A percentile compares a stretch with the other conserved stretches of the same genome.
Evolutionary conservation across 805 yeast species (phyloP).

Genomic region (Kazachstania viticola): DNA sequence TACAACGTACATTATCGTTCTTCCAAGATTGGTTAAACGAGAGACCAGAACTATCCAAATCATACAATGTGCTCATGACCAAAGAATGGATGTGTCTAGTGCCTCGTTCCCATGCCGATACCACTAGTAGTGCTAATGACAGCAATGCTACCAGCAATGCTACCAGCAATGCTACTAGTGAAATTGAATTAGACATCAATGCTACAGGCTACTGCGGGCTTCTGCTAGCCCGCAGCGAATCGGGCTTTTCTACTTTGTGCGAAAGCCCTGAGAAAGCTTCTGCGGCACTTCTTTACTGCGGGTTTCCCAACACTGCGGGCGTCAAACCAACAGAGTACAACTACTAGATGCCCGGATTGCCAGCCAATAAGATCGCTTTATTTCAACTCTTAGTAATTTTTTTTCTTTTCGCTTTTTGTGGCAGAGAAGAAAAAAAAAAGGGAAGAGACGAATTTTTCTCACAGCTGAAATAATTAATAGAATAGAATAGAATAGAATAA

Average conservation of each 20-base stretch:
- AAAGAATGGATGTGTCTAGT: constrained; percentile 73
- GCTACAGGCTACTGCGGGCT: constrained; percentile 75
- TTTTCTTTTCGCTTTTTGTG: no score
- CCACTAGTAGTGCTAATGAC: constrained; percentile 12
- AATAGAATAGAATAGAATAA: no score
- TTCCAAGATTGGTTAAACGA: constrained; percentile 38
- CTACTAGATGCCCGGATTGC: no score
- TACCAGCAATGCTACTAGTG: constrained; percentile 33
- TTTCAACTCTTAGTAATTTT: no score
- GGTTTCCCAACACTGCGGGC: constrained; percentile 53
- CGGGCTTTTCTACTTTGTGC: constrained; percentile 36
- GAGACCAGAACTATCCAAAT: constrained; percentile 29
- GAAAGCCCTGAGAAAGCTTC: constrained; percentile 35
- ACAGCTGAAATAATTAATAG: no score
- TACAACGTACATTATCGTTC: constrained; percentile 61
- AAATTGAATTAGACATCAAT: constrained; percentile 36
- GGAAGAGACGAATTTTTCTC: no score
- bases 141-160: constrained; percentile 44
- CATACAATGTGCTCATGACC: constrained; percentile 77
- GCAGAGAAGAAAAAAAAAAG: no score
- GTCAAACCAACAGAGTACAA: constrained; percentile 51
- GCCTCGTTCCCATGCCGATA: constrained; percentile 59
- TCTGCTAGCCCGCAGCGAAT: constrained; percentile 59
- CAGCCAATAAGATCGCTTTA: no score
- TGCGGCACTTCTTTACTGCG: constrained; percentile 49